Evolutionary conservation across 352 stramenopile species (phyloP).

Genomic region (Globisporangium sylvaticum): DNA sequence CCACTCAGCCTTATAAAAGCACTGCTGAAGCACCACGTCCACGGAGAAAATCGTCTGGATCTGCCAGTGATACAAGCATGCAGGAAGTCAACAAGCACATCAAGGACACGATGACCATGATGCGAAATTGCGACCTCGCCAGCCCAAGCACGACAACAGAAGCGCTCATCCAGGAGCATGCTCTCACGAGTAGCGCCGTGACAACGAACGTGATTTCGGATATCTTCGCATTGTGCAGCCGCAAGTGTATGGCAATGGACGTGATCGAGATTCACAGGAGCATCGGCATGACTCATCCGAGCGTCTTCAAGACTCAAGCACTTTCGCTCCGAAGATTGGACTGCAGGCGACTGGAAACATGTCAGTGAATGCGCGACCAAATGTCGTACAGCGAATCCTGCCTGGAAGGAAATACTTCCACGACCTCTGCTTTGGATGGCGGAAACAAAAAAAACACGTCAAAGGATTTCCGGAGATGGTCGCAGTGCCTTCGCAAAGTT

Average conservation of each 20-base stretch:
- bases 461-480: background rate
- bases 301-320: background rate
- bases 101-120: slow-evolving; percentile 11
- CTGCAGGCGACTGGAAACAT: background rate
- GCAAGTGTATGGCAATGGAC: background rate
- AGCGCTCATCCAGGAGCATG: background rate
- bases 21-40: background rate
- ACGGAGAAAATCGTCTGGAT: slow-evolving; percentile 7
- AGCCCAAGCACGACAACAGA: background rate
- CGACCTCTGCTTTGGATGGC: slow-evolving; percentile 3
- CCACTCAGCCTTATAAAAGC: background rate
- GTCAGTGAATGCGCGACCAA: background rate
- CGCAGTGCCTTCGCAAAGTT: slow-evolving; percentile 10
- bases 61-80: background rate
- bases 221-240: slow-evolving; percentile 16
- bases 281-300: background rate
- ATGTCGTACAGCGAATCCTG: slow-evolving; percentile 3
- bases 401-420: background rate
- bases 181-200: background rate
- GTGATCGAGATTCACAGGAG: background rate
- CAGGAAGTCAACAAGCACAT: slow-evolving; percentile 11
- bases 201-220: slow-evolving; percentile 10
- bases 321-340: background rate
- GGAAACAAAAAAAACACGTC: background rate
- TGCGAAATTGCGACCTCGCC: background rate